Evolutionary conservation across 208 protist genomes (phyloP), one percentile per base, ranked within the genome.

Genomic region (Trypanosoma theileri): DNA sequence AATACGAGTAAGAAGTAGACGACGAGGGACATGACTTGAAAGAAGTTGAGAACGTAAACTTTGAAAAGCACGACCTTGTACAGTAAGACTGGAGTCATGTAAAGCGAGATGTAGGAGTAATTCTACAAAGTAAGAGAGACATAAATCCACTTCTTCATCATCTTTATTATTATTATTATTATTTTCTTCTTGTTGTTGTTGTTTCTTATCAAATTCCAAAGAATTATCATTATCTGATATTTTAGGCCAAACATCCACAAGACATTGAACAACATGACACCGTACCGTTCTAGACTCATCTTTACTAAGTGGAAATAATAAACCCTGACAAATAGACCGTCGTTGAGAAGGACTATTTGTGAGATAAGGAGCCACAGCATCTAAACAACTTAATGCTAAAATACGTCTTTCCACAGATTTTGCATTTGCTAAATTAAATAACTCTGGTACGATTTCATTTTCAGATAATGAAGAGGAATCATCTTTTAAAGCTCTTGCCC

Each of bases 391-490:
- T 22, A 93, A 60, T 17, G 77, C 82, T 26, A 90, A 80, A 45
- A 89, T 58, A 26, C 80, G 84, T 19, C 80, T 66, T 72, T 88
- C 87, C 40, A 72, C 64, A 19, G 62, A 71, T 40, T 26, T 67
- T 4, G 78, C 74, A 66, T 91, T 91, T 21, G 82, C 82, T 19
- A 91, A 71, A 14, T 67, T 80, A 75, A 86, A 91, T 28, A 91
- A 67, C 61, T 91, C 80, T 12, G 84, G 80, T 28, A 89, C 79
- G 16, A 91, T 55, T 69, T 88, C 88, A 52, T 82, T 71, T 59
- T 90, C 75, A 31, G 90, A 71, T 44, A 75, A 44, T 26, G 73
- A 66, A 41, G 41, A 50, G 3, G 69, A 40, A 9, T 35, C 12
- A 16, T 78, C 59, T 31, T 75, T 71, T n/a, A 84, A 72, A 8